A percentile compares a stretch with the other conserved stretches of the same genome.
Evolutionary conservation across 805 yeast genomes (phyloP).

Genomic region (Cyberlindnera saturnus): DNA sequence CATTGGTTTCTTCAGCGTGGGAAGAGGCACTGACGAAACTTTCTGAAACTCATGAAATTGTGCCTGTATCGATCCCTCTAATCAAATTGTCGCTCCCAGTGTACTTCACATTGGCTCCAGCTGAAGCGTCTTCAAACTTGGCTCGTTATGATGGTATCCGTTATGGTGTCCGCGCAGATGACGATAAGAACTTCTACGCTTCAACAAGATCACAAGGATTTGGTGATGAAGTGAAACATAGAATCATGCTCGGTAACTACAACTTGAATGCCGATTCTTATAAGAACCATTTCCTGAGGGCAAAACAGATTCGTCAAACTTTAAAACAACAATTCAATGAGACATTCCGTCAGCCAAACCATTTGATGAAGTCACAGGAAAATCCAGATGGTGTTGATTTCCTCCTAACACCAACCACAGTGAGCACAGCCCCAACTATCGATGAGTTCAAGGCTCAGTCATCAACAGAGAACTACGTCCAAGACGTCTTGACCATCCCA

Average conservation of each 20-base stretch:
- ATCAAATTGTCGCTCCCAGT: slow-evolving; percentile 64
- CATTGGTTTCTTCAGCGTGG: slow-evolving; percentile 43
- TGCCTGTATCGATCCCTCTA: slow-evolving; percentile 65
- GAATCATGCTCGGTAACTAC: slow-evolving; percentile 83
- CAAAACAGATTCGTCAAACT: slow-evolving; percentile 57
- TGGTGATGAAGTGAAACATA: slow-evolving; percentile 77
- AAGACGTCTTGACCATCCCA: slow-evolving; percentile 85
- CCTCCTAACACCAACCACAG: slow-evolving; percentile 68
- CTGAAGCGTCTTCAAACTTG: slow-evolving; percentile 91
- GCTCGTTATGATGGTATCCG: slow-evolving; percentile 88
- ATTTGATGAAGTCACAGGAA: slow-evolving; percentile 22
- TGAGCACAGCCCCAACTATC: slow-evolving; percentile 48
- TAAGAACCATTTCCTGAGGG: slow-evolving; percentile 68
- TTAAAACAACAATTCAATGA: slow-evolving; percentile 61
- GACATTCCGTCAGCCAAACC: slow-evolving; percentile 50
- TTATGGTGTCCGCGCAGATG: slow-evolving; percentile 55
- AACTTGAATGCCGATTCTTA: slow-evolving; percentile 70
- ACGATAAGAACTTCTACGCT: slow-evolving; percentile 38
- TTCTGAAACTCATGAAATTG: slow-evolving; percentile 38
- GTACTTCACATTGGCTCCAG: slow-evolving; percentile 82
- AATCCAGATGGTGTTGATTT: slow-evolving; percentile 52
- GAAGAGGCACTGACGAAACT: slow-evolving; percentile 37
- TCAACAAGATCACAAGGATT: slow-evolving; percentile 61
- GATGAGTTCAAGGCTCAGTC: slow-evolving; percentile 38
- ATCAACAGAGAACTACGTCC: slow-evolving; percentile 59